phyloP scores from a whole-genome alignment of 164 flowering plant genomes.

The Warburgia ugandensis region DNA sequence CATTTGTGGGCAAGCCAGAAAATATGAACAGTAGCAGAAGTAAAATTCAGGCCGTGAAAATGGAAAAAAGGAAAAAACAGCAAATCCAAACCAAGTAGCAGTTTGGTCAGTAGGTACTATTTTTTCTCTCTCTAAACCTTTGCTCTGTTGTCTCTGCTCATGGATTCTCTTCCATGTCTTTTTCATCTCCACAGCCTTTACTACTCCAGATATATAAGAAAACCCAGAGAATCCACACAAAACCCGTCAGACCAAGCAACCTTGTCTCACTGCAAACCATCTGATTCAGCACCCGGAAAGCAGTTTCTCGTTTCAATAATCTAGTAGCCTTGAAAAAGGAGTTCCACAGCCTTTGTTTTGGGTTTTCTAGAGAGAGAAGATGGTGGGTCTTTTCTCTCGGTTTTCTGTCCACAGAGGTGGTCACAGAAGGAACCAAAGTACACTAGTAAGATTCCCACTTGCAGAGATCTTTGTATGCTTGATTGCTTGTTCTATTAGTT shows the following conservation, averaged over 20 bases:
- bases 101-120: too few relatives aligned
- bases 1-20: too few relatives aligned
- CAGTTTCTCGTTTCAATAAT: not conserved
- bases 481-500: constrained; percentile 2
- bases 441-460: constrained; percentile 38
- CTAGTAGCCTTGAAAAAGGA: not conserved
- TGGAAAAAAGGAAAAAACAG: too few relatives aligned
- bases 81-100: too few relatives aligned
- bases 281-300: not conserved
- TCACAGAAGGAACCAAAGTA: constrained; percentile 75
- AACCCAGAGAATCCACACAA: constrained; percentile 1
- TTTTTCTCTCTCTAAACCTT: too few relatives aligned
- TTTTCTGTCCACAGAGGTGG: constrained; percentile 38
- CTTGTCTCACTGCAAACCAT: not conserved
- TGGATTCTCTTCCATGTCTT: constrained; percentile 1
- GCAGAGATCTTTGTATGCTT: not conserved
- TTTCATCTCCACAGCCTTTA: not conserved
- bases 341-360: not conserved
- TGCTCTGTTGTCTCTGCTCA: not conserved
- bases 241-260: not conserved
- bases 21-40: too few relatives aligned
- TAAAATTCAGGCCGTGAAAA: too few relatives aligned
- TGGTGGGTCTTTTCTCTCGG: constrained; percentile 87
- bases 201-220: not conserved
- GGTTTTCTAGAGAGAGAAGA: constrained; percentile 11